Evolutionary conservation across 768 basidiomycete species (phyloP).

Genomic region (Tylopilus balloui): DNA sequence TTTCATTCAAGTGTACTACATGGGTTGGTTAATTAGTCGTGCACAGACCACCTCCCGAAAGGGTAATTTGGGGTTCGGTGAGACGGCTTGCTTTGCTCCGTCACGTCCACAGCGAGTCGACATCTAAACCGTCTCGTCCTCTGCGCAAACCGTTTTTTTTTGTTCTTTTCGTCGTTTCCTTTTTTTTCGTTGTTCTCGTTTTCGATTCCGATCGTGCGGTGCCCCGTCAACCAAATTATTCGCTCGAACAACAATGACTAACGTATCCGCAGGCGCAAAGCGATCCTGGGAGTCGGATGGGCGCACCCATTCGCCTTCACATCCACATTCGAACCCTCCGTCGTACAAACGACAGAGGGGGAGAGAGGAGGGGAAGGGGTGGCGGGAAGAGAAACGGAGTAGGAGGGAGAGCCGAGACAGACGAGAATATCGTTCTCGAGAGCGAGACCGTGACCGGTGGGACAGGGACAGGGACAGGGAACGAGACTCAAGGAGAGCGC

Average conservation of each 20-base stretch:
- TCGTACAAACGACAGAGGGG: constrained; percentile 51
- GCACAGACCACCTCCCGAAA: constrained; percentile 7
- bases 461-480: constrained; percentile 36
- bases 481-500: constrained; percentile 34
- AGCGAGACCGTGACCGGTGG: constrained; percentile 29
- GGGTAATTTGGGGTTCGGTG: background rate
- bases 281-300: constrained; percentile 57
- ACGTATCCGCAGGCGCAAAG: constrained; percentile 80
- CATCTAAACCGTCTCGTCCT: too few relatives aligned
- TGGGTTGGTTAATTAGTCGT: too few relatives aligned
- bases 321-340: constrained; percentile 2
- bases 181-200: constrained; percentile 5
- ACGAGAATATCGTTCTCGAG: constrained; percentile 33
- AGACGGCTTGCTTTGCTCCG: background rate
- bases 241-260: constrained; percentile 55
- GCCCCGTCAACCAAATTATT: constrained; percentile 62
- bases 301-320: constrained; percentile 14
- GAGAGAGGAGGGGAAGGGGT: constrained; percentile 55
- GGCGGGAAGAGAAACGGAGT: constrained; percentile 53
- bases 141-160: background rate
- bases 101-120: background rate
- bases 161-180: background rate
- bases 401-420: constrained; percentile 39
- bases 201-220: constrained; percentile 64
- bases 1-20: too few relatives aligned